These are phyloP conservation scores for Berberis thunbergii DNA, from an alignment of 164 flowering plant genomes.

Conservation along the genomic window DNA sequence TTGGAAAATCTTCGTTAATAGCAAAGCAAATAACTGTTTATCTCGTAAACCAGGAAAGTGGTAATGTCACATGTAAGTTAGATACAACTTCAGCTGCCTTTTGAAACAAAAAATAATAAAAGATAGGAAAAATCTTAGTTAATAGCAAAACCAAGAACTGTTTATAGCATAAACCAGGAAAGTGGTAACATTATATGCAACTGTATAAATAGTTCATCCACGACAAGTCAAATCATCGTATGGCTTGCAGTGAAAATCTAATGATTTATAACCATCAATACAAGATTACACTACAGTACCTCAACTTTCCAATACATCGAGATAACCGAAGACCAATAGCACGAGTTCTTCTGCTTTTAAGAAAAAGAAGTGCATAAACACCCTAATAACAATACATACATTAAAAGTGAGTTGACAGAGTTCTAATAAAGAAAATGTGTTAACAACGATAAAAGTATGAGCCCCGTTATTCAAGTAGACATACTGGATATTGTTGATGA, in stretches of 20 bases:
- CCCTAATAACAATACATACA: slow-evolving; percentile 43
- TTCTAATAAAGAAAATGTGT: background rate
- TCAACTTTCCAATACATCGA: slow-evolving; percentile 68
- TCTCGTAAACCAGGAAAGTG: too few species aligned
- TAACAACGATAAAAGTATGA: background rate
- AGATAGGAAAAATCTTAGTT: too few species aligned
- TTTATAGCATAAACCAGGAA: too few species aligned
- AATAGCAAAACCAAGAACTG: too few species aligned
- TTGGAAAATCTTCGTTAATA: too few species aligned
- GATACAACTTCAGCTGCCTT: too few species aligned
- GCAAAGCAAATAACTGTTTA: too few species aligned
- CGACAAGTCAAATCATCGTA: too few species aligned
- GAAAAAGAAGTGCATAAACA: slow-evolving; percentile 81
- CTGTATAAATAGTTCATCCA: too few species aligned
- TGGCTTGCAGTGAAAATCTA: background rate
- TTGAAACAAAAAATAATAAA: too few species aligned
- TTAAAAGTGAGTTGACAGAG: background rate
- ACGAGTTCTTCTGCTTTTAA: slow-evolving; percentile 63
- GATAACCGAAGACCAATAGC: slow-evolving; percentile 80
- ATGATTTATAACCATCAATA: background rate
- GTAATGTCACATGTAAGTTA: too few species aligned
- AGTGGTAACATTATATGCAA: too few species aligned
- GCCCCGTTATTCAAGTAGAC: background rate
- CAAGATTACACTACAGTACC: slow-evolving; percentile 33
- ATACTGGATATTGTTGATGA: slow-evolving; percentile 82